A percentile compares a stretch with the other conserved stretches of the same genome.
These are phyloP conservation scores for Leccinum arenicola DNA, from an alignment of 768 basidiomycete genomes.

Conservation along the genomic window DNA sequence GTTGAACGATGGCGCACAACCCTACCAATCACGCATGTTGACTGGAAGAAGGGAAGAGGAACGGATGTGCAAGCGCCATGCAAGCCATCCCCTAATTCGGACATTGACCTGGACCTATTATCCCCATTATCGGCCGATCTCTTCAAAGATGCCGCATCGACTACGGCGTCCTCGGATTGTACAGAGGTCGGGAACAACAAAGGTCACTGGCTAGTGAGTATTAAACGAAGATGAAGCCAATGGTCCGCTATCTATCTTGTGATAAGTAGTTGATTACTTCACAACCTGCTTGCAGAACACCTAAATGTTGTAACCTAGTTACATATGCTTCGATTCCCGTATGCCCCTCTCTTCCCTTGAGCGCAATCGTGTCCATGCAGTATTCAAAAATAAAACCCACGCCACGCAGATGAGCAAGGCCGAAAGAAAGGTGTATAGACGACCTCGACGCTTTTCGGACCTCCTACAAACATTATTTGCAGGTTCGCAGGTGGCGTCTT, in stretches of 20 bases:
- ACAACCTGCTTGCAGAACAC: not conserved
- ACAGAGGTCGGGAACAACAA: constrained; percentile 31
- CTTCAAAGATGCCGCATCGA: constrained; percentile 25
- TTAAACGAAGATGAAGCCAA: constrained; percentile 17
- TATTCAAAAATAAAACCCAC: constrained; percentile 64
- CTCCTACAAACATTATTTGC: constrained; percentile 19
- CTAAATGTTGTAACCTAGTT: not conserved
- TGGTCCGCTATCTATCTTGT: not conserved
- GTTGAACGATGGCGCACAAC: constrained; percentile 31
- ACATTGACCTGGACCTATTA: constrained; percentile 8
- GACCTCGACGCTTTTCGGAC: constrained; percentile 47
- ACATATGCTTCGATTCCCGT: not conserved
- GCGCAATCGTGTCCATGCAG: constrained; percentile 57
- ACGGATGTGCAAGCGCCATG: constrained; percentile 4
- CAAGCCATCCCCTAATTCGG: not conserved
- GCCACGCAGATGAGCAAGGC: constrained; percentile 44
- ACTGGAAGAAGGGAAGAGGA: constrained; percentile 15
- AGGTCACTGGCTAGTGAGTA: constrained; percentile 33
- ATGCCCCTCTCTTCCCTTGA: constrained; percentile 35
- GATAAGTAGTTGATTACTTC: not conserved
- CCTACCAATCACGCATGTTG: constrained; percentile 16
- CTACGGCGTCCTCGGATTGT: constrained; percentile 30
- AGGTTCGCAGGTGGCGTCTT: constrained; percentile 6
- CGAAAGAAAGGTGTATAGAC: constrained; percentile 45
- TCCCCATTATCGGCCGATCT: constrained; percentile 24